phyloP scores from a whole-genome alignment of 495 filamentous ascomycete species.

The Oleoguttula mirabilis region DNA sequence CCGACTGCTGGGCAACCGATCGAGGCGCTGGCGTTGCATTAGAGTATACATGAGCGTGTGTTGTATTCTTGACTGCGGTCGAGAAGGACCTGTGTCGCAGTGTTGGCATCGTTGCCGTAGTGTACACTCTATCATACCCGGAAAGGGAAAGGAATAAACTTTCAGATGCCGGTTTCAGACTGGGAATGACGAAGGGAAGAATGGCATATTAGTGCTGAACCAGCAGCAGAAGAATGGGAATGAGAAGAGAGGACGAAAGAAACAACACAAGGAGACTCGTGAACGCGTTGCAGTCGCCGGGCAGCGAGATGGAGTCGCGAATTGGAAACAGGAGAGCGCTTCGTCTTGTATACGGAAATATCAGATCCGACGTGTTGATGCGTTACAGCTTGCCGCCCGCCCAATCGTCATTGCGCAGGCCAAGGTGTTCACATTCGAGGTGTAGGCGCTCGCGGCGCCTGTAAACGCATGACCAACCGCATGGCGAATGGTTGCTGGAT shows the following conservation, averaged over 20 bases:
- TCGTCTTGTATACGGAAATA: slow-evolving; percentile 1
- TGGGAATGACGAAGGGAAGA: not conserved
- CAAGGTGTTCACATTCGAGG: too few relatives aligned
- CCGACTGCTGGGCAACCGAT: not conserved
- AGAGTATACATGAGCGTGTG: not conserved
- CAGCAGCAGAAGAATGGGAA: slow-evolving; percentile 1
- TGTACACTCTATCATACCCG: slow-evolving; percentile 10
- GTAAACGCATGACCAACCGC: too few relatives aligned
- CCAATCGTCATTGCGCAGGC: too few relatives aligned
- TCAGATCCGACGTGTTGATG: too few relatives aligned
- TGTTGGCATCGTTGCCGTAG: slow-evolving; percentile 3
- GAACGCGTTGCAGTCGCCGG: not conserved
- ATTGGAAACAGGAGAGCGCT: not conserved
- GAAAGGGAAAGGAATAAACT: not conserved
- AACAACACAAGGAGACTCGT: slow-evolving; percentile 2
- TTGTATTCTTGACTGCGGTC: not conserved
- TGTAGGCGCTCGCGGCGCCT: too few relatives aligned
- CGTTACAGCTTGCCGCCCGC: too few relatives aligned
- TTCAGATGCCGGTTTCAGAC: not conserved
- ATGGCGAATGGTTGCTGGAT: too few relatives aligned
- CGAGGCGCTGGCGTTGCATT: not conserved
- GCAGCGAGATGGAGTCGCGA: not conserved
- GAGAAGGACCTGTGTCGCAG: not conserved
- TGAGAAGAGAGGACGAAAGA: not conserved
- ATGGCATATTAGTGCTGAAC: not conserved